Conservation (phyloP, 768 basidiomycete species). For the Infundibulicybe gibba region DNA sequence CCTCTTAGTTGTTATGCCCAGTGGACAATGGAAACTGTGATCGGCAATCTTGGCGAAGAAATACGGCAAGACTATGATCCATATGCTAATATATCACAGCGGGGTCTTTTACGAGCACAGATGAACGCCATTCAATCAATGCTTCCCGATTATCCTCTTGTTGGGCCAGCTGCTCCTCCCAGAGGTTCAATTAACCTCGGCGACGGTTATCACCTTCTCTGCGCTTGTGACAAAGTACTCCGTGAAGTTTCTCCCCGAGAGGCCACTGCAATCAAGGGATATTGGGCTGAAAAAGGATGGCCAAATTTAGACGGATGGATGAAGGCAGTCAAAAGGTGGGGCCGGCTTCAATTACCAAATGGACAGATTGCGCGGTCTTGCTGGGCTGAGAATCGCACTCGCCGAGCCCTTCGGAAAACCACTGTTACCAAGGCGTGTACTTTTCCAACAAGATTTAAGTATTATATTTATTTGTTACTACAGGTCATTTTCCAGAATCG, state of each 20-base stretch:
- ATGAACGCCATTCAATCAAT: conserved; percentile 20
- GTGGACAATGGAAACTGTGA: conserved; percentile 9
- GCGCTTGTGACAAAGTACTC: conserved; percentile 1
- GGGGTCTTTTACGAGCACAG: conserved; percentile 16
- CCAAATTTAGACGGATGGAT: conserved; percentile 11
- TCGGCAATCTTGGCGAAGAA: conserved; percentile 9
- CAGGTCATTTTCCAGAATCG: background rate
- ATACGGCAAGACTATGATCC: conserved; percentile 8
- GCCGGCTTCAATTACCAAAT: conserved; percentile 22
- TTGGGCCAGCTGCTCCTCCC: background rate
- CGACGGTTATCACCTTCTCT: conserved; percentile 12
- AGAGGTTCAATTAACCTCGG: conserved; percentile 4
- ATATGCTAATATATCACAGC: conserved; percentile 1
- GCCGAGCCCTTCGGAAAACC: background rate
- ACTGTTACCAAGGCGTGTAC: background rate
- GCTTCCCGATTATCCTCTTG: background rate
- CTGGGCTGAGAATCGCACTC: conserved; percentile 16
- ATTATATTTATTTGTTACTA: background rate
- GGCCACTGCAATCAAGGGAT: conserved; percentile 1
- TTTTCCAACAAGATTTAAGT: background rate
- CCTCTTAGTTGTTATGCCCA: conserved; percentile 1
- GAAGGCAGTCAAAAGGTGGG: conserved; percentile 14
- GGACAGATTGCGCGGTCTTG: conserved; percentile 20
- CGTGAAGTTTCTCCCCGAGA: conserved; percentile 13
- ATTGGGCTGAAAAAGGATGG: conserved; percentile 3